Conservation (phyloP, 2,329 filamentous ascomycete genomes). For the Tricladium varicosporioides region DNA sequence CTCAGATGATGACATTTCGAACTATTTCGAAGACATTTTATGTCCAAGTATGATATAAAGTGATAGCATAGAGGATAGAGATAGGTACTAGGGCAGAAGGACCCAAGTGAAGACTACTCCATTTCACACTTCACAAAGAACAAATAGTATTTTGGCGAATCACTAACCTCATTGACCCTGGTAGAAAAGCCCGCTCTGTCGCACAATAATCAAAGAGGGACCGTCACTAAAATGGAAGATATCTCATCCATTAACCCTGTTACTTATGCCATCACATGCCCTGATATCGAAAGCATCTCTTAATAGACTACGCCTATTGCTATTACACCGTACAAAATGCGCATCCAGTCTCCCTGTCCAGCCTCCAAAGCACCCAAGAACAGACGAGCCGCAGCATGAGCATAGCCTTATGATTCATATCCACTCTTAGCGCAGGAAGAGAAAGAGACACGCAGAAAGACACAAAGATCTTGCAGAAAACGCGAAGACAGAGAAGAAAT, state of each 20-base stretch:
- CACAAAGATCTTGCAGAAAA: constrained; percentile 34
- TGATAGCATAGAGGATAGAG: no score
- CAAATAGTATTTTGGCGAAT: no score
- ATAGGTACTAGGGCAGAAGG: no score
- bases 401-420: constrained; percentile 31
- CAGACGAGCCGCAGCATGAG: constrained; percentile 25
- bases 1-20: no score
- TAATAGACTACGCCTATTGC: constrained; percentile 39
- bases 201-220: neutral
- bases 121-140: no score
- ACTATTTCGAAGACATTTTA: no score
- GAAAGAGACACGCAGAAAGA: constrained; percentile 25
- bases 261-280: neutral
- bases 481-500: constrained; percentile 33
- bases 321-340: constrained; percentile 39
- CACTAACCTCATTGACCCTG: no score
- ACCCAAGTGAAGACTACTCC: no score
- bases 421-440: constrained; percentile 29
- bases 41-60: no score
- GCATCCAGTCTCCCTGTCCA: constrained; percentile 30
- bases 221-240: neutral
- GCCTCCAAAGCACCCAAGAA: constrained; percentile 27
- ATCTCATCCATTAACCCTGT: neutral
- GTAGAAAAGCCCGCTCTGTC: no score
- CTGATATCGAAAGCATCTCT: constrained; percentile 30